phyloP scores from a whole-genome alignment of 2,329 filamentous ascomycete genomes.

The Stagonosporopsis cucurbitacearum region DNA sequence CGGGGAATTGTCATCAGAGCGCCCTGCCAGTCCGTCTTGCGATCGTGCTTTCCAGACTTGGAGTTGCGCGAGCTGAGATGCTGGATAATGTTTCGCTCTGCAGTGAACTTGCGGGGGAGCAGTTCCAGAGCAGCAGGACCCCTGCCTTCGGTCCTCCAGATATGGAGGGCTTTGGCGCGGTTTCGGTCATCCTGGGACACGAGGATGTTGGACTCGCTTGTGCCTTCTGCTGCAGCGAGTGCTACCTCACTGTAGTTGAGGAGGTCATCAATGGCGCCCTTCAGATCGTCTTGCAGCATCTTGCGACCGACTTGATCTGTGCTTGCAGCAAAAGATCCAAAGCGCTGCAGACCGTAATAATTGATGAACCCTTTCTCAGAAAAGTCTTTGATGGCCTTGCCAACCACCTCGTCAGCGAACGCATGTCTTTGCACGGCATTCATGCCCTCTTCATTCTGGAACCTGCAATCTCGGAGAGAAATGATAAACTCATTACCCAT shows the following conservation, averaged over 20 bases:
- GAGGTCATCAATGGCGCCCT: constrained; percentile 79
- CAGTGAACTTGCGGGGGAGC: constrained; percentile 81
- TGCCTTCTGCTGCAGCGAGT: constrained; percentile 60
- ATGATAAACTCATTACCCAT: constrained; percentile 92
- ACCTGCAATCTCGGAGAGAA: constrained; percentile 82
- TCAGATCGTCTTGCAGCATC: constrained; percentile 81
- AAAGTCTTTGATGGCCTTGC: constrained; percentile 70
- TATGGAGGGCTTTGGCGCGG: constrained; percentile 78
- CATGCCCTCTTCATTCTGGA: constrained; percentile 56
- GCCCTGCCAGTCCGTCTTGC: constrained; percentile 75
- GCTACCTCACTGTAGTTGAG: constrained; percentile 73
- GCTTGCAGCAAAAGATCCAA: constrained; percentile 84
- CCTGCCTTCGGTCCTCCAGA: constrained; percentile 70
- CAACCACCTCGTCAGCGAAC: constrained; percentile 59
- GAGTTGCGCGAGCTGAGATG: constrained; percentile 65
- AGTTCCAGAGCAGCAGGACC: constrained; percentile 66
- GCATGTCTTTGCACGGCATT: constrained; percentile 49
- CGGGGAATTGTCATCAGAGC: constrained; percentile 81
- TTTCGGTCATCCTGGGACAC: constrained; percentile 77
- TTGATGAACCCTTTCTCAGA: constrained; percentile 86
- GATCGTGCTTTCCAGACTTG: constrained; percentile 54
- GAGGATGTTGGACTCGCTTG: constrained; percentile 49
- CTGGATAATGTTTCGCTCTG: constrained; percentile 78
- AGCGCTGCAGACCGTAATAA: constrained; percentile 97
- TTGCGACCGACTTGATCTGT: constrained; percentile 86